Conservation (phyloP, 176 grass and related monocot species). For the Oryza coarctata region DNA sequence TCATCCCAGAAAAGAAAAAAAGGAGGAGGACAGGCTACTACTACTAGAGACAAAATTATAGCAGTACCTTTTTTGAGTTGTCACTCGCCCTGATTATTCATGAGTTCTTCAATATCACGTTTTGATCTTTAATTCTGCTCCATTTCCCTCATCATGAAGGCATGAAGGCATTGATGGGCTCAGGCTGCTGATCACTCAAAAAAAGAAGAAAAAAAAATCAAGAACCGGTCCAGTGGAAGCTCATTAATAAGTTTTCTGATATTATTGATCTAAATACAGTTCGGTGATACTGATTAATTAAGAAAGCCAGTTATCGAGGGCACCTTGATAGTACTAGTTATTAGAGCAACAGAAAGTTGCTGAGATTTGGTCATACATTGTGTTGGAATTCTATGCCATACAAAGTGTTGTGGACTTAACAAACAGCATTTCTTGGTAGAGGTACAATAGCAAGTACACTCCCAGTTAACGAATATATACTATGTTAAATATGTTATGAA, state of each 20-base stretch:
- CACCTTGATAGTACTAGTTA: background rate
- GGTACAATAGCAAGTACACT: background rate
- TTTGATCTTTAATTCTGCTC: background rate
- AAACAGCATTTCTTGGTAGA: background rate
- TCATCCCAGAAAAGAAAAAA: too few species aligned
- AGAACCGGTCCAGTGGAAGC: background rate
- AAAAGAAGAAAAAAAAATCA: background rate
- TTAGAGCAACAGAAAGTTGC: background rate
- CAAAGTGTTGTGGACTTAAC: too few species aligned
- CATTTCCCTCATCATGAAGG: conserved; percentile 22
- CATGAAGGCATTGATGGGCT: conserved; percentile 27
- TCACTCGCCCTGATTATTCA: conserved; percentile 22
- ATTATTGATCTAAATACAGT: background rate
- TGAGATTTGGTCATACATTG: background rate
- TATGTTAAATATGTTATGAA: background rate
- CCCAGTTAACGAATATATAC: background rate
- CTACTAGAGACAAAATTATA: conserved; percentile 27
- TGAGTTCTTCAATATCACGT: conserved; percentile 31
- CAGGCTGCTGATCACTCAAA: background rate
- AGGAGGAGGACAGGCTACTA: background rate
- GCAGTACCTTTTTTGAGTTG: background rate
- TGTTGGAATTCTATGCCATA: background rate
- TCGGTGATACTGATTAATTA: background rate
- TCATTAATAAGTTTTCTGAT: background rate
- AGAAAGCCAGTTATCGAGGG: background rate